phyloP scores from a whole-genome alignment of 768 basidiomycete species.

The Rhodotorula sphaerocarpa region DNA sequence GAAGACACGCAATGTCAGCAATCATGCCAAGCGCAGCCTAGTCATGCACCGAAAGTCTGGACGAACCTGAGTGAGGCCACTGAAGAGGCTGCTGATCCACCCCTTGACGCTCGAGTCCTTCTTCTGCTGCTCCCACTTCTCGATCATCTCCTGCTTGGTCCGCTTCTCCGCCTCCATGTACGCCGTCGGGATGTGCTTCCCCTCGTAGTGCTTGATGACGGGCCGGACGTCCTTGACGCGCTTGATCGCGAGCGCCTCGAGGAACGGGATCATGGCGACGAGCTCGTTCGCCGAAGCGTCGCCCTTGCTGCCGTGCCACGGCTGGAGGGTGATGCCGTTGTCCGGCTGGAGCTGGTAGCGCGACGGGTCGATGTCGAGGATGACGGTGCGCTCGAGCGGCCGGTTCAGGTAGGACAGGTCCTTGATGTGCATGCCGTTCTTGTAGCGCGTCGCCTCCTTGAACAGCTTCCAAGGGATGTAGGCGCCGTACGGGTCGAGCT shows the following conservation, averaged over 20 bases:
- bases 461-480: conserved; percentile 83
- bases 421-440: conserved; percentile 80
- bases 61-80: conserved; percentile 27
- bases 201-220: conserved; percentile 72
- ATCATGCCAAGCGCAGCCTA: too few relatives aligned
- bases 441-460: conserved; percentile 78
- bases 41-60: too few relatives aligned
- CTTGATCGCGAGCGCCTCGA: conserved; percentile 93
- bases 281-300: conserved; percentile 56
- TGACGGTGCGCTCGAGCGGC: conserved; percentile 77
- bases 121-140: conserved; percentile 63
- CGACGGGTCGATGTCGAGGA: conserved; percentile 75
- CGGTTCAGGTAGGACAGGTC: conserved; percentile 93
- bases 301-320: conserved; percentile 74
- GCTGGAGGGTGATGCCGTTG: conserved; percentile 72
- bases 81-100: conserved; percentile 22
- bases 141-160: conserved; percentile 64
- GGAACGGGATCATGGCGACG: conserved; percentile 88
- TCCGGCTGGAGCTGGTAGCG: conserved; percentile 73
- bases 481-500: conserved; percentile 86
- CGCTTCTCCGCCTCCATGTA: conserved; percentile 82
- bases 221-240: conserved; percentile 69
- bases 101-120: conserved; percentile 32
- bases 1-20: too few relatives aligned
- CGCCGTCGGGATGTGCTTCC: conserved; percentile 78